Evolutionary conservation across 2,329 filamentous ascomycete species (phyloP), one percentile per base, ranked within the genome.

Genomic region (Zalaria obscura): DNA sequence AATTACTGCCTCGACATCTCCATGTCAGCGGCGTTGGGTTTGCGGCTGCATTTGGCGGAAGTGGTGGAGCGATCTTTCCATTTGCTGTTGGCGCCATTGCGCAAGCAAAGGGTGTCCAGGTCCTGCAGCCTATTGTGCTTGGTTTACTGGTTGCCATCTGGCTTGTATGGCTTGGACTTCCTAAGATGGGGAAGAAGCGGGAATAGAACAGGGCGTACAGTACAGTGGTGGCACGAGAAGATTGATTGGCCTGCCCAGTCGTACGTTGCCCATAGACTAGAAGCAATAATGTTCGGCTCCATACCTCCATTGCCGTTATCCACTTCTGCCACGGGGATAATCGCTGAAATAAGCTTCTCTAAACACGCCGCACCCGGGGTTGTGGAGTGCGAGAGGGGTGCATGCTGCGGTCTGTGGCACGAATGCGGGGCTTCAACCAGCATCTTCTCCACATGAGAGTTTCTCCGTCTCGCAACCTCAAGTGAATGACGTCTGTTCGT

Each of bases 1-100:
- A 84, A 50, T 65, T 91, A 3, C 66, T 93, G 1, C 83, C 84
- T 0, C 69, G 67, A 33, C 72, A 83, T 45, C 65, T 86, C 26
- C 86, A 93, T 52, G 81, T 91, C 35, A 76, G 73, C n/a, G 77
- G 79, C 0, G 84, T 93, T 47, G 84, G 85, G 0, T 89, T 93
- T 51, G 80, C 80, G 0, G 77, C 82, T 1, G 83, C 84, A 0
- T 77, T 89, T 56, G 85, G 85, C 3, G 80, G 82, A 0, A 73
- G 71, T 2, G 85, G 85, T 0, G 83, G 79, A 1, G 79, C 82
- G 57, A 57, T 70, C 1, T 83, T 59, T 68, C 81, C 36, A 66
- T 86, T 68, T 43, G 72, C 72, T 0, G 75, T 83, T 0, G 81
- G 80, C 3, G 78, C 77, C 2, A 76, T 84, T 53, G 78, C 80